Conservation (phyloP, 305 asterid species). For the Lippia alba region DNA sequence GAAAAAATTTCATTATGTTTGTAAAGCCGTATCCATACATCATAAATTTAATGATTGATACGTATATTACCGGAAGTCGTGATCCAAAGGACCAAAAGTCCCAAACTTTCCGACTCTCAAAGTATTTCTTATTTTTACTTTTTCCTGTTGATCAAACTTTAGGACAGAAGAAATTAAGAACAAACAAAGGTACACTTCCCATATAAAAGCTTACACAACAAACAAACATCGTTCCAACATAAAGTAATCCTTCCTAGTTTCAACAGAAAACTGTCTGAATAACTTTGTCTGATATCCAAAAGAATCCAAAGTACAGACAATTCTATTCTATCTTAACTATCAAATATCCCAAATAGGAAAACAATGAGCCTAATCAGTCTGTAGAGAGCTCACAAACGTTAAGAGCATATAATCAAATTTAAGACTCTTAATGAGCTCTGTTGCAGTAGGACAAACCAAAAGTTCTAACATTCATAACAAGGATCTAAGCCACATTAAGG, state of each 20-base stretch:
- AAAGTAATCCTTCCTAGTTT: background rate
- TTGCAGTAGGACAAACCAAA: slow-evolving; percentile 28
- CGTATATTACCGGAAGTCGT: too few species aligned
- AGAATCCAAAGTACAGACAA: slow-evolving; percentile 19
- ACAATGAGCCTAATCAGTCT: slow-evolving; percentile 25
- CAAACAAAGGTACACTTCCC: too few species aligned
- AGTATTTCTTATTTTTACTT: too few species aligned
- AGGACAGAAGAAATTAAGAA: background rate
- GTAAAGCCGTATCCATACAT: too few species aligned
- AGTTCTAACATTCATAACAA: slow-evolving; percentile 20
- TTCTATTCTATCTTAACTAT: slow-evolving; percentile 3
- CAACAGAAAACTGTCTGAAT: background rate
- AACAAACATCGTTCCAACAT: too few species aligned
- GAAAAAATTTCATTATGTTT: too few species aligned
- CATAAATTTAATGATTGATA: too few species aligned
- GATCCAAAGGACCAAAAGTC: too few species aligned
- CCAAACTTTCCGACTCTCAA: too few species aligned
- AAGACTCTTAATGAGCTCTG: slow-evolving; percentile 15
- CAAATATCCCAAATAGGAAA: slow-evolving; percentile 11
- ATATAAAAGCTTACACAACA: background rate
- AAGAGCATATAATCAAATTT: background rate
- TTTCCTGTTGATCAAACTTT: background rate
- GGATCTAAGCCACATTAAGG: slow-evolving; percentile 21
- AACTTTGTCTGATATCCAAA: slow-evolving; percentile 12
- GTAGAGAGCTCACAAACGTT: slow-evolving; percentile 8